A percentile compares a stretch with the other conserved stretches of the same genome.
Conservation (phyloP, 1,284 basidiomycete genomes). For the Phellopilus nigrolimitatus region DNA sequence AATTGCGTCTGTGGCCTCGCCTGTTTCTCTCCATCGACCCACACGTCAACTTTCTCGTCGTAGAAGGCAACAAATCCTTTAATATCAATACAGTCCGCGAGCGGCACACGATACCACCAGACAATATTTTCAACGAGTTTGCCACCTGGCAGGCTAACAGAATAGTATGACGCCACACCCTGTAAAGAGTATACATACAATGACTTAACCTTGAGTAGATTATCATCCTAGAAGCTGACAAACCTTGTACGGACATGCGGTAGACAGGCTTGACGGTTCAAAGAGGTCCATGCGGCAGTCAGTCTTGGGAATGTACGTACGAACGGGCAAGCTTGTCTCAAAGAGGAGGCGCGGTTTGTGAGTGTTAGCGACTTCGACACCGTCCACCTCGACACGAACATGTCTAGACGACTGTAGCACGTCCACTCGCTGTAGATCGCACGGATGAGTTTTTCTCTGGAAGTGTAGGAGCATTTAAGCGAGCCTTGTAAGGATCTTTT, state of each 20-base stretch:
- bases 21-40: conserved; percentile 54
- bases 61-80: conserved; percentile 56
- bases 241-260: conserved; percentile 64
- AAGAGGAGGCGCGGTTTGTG: conserved; percentile 48
- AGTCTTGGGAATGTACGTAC: conserved; percentile 57
- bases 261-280: conserved; percentile 40
- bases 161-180: conserved; percentile 59
- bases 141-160: conserved; percentile 42
- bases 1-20: conserved; percentile 6
- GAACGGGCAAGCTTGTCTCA: conserved; percentile 51
- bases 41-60: conserved; percentile 64
- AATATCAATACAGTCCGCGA: conserved; percentile 45
- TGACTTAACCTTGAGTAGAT: conserved; percentile 3
- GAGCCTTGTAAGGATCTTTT: conserved; percentile 62
- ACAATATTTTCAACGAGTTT: conserved; percentile 44
- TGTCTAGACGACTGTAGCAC: conserved; percentile 56
- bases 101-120: conserved; percentile 59
- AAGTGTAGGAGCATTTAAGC: neutral
- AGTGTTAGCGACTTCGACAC: conserved; percentile 58
- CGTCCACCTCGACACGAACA: conserved; percentile 54
- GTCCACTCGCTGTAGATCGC: conserved; percentile 51
- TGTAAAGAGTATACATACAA: conserved; percentile 26
- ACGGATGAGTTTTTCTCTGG: conserved; percentile 6
- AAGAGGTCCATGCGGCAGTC: conserved; percentile 52
- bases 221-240: conserved; percentile 15